phyloP scores from a whole-genome alignment of 2,329 filamentous ascomycete species.

The Tolypocladium inflatum region DNA sequence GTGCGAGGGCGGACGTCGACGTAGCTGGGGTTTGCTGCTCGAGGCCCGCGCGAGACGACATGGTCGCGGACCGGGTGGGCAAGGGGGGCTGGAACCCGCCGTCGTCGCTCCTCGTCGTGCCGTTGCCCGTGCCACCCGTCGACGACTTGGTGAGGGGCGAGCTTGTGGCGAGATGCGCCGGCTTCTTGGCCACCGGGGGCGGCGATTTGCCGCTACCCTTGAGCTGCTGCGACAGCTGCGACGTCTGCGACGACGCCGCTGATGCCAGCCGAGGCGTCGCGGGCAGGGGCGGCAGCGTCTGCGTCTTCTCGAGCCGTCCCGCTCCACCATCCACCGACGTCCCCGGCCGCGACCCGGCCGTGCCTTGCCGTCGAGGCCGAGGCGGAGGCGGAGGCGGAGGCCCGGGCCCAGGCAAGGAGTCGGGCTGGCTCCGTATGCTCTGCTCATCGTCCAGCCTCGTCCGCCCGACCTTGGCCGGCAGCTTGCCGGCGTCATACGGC shows the following conservation, averaged over 20 bases:
- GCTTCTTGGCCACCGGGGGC: slow-evolving; percentile 56
- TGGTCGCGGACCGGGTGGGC: slow-evolving; percentile 3
- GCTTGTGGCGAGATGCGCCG: slow-evolving; percentile 37
- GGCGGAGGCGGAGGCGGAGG: slow-evolving; percentile 38
- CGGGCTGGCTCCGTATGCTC: slow-evolving; percentile 5
- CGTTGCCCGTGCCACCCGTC: slow-evolving; percentile 4
- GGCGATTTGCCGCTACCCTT: slow-evolving; percentile 29
- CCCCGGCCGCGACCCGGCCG: slow-evolving; percentile 10
- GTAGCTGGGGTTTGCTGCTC: neutral
- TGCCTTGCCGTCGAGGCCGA: slow-evolving; percentile 33
- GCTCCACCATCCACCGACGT: slow-evolving; percentile 5
- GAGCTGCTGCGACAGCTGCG: slow-evolving; percentile 19
- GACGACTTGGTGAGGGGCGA: slow-evolving; percentile 15
- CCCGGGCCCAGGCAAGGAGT: slow-evolving; percentile 9
- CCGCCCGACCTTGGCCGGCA: slow-evolving; percentile 37
- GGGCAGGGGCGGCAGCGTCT: slow-evolving; percentile 16
- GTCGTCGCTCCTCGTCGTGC: slow-evolving; percentile 10
- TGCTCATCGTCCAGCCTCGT: slow-evolving; percentile 33
- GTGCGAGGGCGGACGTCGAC: slow-evolving; percentile 4
- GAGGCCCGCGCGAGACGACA: neutral
- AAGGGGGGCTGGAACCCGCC: slow-evolving; percentile 5
- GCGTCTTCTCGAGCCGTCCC: slow-evolving; percentile 11
- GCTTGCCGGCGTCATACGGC: slow-evolving; percentile 34
- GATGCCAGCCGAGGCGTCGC: slow-evolving; percentile 22
- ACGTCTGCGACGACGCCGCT: slow-evolving; percentile 24